Percentiles rank a stretch among this genome's conserved stretches.
Evolutionary conservation across 192 early-diverging fungal genomes (phyloP).

Genomic region (Coemansia sp.): DNA sequence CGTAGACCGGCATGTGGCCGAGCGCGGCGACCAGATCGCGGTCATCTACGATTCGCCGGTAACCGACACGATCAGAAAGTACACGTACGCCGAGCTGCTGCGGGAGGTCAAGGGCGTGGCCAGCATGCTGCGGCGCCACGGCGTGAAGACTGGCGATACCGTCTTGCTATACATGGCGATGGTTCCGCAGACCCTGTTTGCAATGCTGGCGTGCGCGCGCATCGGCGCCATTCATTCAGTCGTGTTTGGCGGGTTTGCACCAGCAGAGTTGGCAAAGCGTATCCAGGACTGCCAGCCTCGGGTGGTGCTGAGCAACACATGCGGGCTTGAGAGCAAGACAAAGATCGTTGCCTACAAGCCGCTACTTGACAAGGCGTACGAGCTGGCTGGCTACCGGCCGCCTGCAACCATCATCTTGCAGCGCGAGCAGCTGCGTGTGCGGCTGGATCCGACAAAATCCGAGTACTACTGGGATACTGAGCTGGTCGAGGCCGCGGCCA

Average conservation of each 20-base stretch:
- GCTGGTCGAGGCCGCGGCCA: constrained; percentile 45
- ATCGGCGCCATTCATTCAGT: constrained; percentile 81
- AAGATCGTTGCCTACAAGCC: constrained; percentile 72
- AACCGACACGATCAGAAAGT: constrained; percentile 50
- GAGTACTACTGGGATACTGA: constrained; percentile 55
- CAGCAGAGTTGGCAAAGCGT: constrained; percentile 74
- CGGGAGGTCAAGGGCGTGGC: constrained; percentile 65
- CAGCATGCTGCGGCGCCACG: constrained; percentile 57
- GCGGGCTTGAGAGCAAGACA: constrained; percentile 71
- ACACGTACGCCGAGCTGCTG: constrained; percentile 67
- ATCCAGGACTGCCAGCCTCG: constrained; percentile 75
- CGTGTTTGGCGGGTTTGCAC: constrained; percentile 79
- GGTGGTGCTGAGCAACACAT: constrained; percentile 70
- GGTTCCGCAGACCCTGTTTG: constrained; percentile 75
- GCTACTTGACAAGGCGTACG: constrained; percentile 68
- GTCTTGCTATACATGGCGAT: constrained; percentile 84
- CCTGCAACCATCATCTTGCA: constrained; percentile 63
- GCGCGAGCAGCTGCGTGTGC: constrained; percentile 53
- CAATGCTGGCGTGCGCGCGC: constrained; percentile 81
- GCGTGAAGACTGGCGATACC: constrained; percentile 63
- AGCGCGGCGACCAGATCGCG: constrained; percentile 60
- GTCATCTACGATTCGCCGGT: constrained; percentile 75
- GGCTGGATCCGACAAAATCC: constrained; percentile 35
- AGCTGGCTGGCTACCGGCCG: constrained; percentile 46
- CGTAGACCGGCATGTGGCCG: constrained; percentile 68